Base-by-base conservation (phyloP, 441 rosid genomes). In the Populus hybrid region DNA sequence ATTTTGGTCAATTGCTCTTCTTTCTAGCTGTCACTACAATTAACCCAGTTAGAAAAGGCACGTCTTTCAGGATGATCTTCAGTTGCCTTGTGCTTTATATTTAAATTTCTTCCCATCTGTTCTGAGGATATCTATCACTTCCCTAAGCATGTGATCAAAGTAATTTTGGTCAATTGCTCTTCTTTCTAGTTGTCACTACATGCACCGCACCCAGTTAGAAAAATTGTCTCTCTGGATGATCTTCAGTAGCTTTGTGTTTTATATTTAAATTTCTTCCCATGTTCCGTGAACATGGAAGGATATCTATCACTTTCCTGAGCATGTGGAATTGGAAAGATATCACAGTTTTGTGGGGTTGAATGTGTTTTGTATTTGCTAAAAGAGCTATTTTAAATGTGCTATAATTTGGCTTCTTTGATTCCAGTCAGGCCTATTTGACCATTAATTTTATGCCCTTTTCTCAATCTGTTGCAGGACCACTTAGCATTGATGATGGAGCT, bases 401-500 rank as follows among this genome's bases (percentile, higher is more conserved):
- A 45, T 14, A 16, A 10, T 53, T 53, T 50, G 28, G 24, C 53
- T 28, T 33, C 20, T n/a, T 35, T 65, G 69, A 63, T 69, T 40
- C n/a, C 18, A 6, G 20, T 56, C 28, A n/a, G 28, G 24, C 53
- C 45, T 64, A 74, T 20, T 66, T 16, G 63, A 77, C 16, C 21
- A 31, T 68, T 69, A 20, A 9, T 26, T 42, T 73, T 74, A 9
- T 50, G 20, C 67, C 36, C 2, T 71, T 24, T 28, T 69, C 64
- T 79, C 45, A 73, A 11, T 36, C 56, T 26, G 24, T 68, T 79
- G 42, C 86, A 92, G 96, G 96, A 90, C 75, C 96, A 92, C 80
- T 82, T 92, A 50, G 96, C 96, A 68, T 82, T 92, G 79, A 90
- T 92, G 96, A 90, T 90, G 92, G 94, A 92, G 83, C 94, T 92